Conservation (phyloP, 2,329 filamentous ascomycete genomes). For the Aspergillus niger region DNA sequence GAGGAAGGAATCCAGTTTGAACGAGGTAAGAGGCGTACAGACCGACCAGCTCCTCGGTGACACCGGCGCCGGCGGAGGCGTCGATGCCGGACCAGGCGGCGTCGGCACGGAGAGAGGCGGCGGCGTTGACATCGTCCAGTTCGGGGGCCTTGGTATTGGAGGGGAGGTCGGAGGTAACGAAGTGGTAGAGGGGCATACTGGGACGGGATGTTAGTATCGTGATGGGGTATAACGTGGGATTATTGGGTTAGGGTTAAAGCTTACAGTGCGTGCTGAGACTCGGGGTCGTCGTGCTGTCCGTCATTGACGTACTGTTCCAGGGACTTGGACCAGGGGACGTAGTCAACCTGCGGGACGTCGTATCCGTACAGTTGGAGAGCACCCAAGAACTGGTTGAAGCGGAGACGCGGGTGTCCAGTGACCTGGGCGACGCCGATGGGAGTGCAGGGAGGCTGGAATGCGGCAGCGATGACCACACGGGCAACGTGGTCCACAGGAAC, state of each 20-base stretch:
- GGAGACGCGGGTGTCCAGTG: conserved; percentile 75
- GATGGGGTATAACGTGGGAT: neutral
- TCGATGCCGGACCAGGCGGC: conserved; percentile 60
- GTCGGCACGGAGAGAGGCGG: conserved; percentile 65
- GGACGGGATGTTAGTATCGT: conserved; percentile 3
- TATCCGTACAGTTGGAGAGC: conserved; percentile 74
- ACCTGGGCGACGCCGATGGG: conserved; percentile 70
- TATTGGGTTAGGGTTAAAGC: conserved; percentile 15
- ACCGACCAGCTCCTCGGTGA: conserved; percentile 63
- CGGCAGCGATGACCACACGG: conserved; percentile 73
- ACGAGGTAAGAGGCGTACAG: conserved; percentile 66
- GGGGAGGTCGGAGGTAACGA: conserved; percentile 70
- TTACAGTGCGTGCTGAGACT: conserved; percentile 67
- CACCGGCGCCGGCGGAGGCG: conserved; percentile 57
- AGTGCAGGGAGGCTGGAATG: conserved; percentile 62
- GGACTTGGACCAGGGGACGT: conserved; percentile 67
- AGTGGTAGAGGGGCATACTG: conserved; percentile 70
- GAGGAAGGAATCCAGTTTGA: conserved; percentile 62
- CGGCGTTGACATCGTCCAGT: conserved; percentile 72
- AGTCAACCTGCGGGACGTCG: conserved; percentile 65
- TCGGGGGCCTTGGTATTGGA: conserved; percentile 70
- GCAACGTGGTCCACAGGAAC: conserved; percentile 85
- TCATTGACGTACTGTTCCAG: conserved; percentile 69
- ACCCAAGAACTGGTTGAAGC: conserved; percentile 75
- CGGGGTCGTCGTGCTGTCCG: conserved; percentile 57